Base-by-base conservation (phyloP, 2,329 filamentous ascomycete species). In the Curvularia hawaiiensis region DNA sequence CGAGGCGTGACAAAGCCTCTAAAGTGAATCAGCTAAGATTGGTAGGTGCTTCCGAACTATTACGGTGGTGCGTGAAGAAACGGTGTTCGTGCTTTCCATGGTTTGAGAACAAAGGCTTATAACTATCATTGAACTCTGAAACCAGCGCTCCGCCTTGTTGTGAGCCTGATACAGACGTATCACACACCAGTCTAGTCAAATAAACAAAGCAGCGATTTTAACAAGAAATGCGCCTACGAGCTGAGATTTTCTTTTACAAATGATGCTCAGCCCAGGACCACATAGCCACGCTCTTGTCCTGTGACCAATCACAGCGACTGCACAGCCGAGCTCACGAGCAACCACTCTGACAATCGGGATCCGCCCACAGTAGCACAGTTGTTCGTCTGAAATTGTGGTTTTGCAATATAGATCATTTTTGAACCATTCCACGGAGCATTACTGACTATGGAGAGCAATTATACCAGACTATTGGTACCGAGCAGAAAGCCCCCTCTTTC, bases 381-480 rank as follows among this genome's bases (percentile, higher is more conserved):
- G n/a, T 16, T 30, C 7, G n/a, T 43, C 5, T 28, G 28, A 26
- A 12, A 30, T n/a, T n/a, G 22, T 20, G 12, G 9, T 16, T 1
- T 9, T 20, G 24, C 9, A 5, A 43, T 12, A 10, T 26, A 40
- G 50, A 18, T 33, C 45, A 22, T 43, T 50, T 46, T 26, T 35
- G 30, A 56, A 55, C 49, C 50, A 52, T 39, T 51, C 33, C n/a
- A 35, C 24, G 18, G 4, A 18, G 8, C 16, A 16, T 39, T 26
- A 16, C 20, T 18, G 16, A n/a, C 26, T 40, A 12, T 28, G 18
- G 30, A 26, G 39, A 46, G 16, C 9, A 12, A 4, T 35, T 26
- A 22, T 20, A 38, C 26, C 41, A 22, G 43, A 44, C n/a, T 47
- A 49, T 20, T 52, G 35, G 31, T 39, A 39, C 55, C 39, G 51